Conservation (phyloP, 139 green algal species). For the Chlamydomonas sp. region DNA sequence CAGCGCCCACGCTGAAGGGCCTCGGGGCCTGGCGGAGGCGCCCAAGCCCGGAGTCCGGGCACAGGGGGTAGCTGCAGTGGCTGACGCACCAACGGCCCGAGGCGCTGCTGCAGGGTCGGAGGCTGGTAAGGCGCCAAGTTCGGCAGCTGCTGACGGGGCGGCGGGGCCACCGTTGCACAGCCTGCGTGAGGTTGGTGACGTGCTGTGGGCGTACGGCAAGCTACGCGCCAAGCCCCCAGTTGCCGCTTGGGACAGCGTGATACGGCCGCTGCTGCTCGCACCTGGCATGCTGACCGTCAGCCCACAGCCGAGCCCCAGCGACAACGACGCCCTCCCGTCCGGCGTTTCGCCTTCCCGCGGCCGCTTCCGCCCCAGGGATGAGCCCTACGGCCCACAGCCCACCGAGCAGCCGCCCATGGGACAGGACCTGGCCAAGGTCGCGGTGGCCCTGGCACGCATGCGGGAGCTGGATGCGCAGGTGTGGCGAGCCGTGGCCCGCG, state of each 20-base stretch:
- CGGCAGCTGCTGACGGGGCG: background rate
- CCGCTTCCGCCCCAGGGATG: no score
- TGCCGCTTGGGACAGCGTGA: background rate
- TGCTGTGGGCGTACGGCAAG: constrained; percentile 34
- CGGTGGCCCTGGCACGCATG: constrained; percentile 17
- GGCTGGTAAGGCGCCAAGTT: no score
- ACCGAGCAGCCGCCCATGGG: background rate
- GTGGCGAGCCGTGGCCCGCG: constrained; percentile 10
- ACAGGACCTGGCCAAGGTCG: constrained; percentile 11
- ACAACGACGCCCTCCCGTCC: no score
- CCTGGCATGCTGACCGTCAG: background rate
- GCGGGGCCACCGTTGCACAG: background rate
- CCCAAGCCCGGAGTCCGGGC: no score
- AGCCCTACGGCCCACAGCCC: no score
- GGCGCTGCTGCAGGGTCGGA: background rate
- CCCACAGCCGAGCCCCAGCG: no score
- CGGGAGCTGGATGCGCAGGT: background rate
- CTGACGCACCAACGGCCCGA: background rate
- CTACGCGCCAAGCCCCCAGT: constrained; percentile 4
- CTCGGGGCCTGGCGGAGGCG: no score
- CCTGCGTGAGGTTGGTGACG: constrained; percentile 22
- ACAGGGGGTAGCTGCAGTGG: background rate
- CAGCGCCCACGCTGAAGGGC: no score
- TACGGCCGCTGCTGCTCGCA: constrained; percentile 12
- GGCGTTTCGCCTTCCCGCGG: no score